Percentiles rank a stretch among this genome's conserved stretches.
phyloP scores from a whole-genome alignment of 1,284 basidiomycete genomes.

The Ustilago esculenta region DNA sequence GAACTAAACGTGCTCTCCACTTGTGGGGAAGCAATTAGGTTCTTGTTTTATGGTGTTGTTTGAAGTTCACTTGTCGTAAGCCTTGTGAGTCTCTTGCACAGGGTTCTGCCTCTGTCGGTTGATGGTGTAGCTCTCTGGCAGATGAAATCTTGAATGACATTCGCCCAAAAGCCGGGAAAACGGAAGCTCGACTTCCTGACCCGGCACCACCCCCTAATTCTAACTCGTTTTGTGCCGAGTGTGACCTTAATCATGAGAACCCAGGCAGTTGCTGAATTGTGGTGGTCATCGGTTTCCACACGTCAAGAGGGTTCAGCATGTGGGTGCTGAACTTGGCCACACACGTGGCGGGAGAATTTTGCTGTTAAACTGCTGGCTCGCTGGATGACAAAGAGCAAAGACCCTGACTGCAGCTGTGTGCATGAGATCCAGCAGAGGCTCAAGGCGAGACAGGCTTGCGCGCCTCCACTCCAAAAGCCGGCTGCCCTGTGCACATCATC shows the following conservation, averaged over 20 bases:
- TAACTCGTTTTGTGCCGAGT: not conserved
- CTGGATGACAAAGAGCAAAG: no score
- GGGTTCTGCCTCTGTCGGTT: no score
- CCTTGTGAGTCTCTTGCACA: no score
- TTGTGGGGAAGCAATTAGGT: no score
- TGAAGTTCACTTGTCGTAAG: not conserved
- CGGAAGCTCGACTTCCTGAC: slow-evolving; percentile 33
- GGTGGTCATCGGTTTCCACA: no score
- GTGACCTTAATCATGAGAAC: not conserved
- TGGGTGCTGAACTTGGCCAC: no score
- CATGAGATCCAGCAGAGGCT: no score
- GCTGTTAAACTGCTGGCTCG: no score
- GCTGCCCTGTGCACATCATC: slow-evolving; percentile 29
- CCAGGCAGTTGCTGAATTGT: no score
- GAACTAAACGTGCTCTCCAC: slow-evolving; percentile 24
- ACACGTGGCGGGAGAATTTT: no score
- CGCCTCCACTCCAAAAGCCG: slow-evolving; percentile 16
- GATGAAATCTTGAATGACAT: slow-evolving; percentile 15
- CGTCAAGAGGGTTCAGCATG: no score
- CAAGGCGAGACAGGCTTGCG: no score
- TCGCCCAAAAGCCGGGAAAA: slow-evolving; percentile 44
- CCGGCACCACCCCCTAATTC: slow-evolving; percentile 15
- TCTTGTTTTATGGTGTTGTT: slow-evolving; percentile 1
- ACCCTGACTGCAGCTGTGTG: slow-evolving; percentile 11
- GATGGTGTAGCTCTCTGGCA: slow-evolving; percentile 11